Evolutionary conservation across 768 basidiomycete species (phyloP), one percentile per base, ranked within the genome.

Genomic region (Coprinellus micaceus): DNA sequence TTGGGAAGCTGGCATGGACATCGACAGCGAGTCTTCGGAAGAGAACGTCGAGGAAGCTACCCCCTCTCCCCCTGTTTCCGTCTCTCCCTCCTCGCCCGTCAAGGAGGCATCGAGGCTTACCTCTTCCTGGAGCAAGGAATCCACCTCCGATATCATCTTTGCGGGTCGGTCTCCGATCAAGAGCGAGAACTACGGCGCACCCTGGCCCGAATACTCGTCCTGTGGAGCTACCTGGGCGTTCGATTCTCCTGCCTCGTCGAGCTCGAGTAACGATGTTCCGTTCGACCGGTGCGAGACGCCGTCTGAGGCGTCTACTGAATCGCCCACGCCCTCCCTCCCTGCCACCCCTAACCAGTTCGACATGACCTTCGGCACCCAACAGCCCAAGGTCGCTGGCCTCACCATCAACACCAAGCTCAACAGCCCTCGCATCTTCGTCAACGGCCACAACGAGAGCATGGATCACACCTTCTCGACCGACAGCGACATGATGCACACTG

Each of bases 401-500:
- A 82, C 80, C 54, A 81, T 89, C 71, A 79, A 88, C 69, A 88
- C 85, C 51, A 72, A 76, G 56, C 67, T 76, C 39, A 64, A 73
- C 52, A 71, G 69, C 44, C 77, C 76, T 19, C 72, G 74, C 52
- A 76, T 76, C 60, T 81, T 81, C 66, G 33, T 33, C 33, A 75
- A 81, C 60, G 73, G 70, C 59, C n/a, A n/a, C n/a, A 71, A 72
- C 60, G 70, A 71, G 56, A 75, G 72, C 61, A 71, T 76, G 64
- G 67, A 71, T 29, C 71, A 71, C 19, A 78, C 75, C 41, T 74
- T 63, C 57, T 81, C 81, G 13, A 77, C 81, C 36, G 72, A 75
- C 17, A 84, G 85, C 29, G 86, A 86, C 25, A 75, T 77, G 60
- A 88, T 89, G 86, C 86, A 86, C 57, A 89, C 88, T 19, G 88